A percentile compares a stretch with the other conserved stretches of the same genome.
phyloP scores from a whole-genome alignment of 2,329 filamentous ascomycete genomes.

The Emergomyces africanus region DNA sequence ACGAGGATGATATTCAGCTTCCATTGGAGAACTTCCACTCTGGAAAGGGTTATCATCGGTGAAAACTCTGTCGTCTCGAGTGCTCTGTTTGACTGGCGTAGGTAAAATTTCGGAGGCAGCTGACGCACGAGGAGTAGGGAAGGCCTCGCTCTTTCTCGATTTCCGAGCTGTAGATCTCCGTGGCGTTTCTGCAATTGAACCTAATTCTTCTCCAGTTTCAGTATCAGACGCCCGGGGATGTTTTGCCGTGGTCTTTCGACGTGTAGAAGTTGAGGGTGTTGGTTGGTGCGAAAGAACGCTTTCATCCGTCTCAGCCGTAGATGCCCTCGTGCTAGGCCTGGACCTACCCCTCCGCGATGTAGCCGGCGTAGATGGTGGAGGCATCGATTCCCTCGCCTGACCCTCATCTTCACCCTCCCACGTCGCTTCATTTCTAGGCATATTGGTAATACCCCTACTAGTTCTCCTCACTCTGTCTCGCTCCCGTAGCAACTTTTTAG shows the following conservation, averaged over 20 bases:
- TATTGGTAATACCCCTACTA: slow-evolving; percentile 67
- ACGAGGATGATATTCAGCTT: slow-evolving; percentile 34
- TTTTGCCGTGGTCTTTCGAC: slow-evolving; percentile 40
- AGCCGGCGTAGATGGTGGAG: slow-evolving; percentile 36
- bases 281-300: slow-evolving; percentile 17
- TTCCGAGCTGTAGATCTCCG: slow-evolving; percentile 38
- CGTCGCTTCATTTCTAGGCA: slow-evolving; percentile 45
- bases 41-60: slow-evolving; percentile 90
- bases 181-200: slow-evolving; percentile 19
- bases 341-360: slow-evolving; percentile 39
- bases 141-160: slow-evolving; percentile 36
- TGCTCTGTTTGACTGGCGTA: slow-evolving; percentile 32
- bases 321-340: slow-evolving; percentile 37
- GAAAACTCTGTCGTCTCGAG: slow-evolving; percentile 50
- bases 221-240: slow-evolving; percentile 41
- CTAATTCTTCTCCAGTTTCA: slow-evolving; percentile 36
- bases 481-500: slow-evolving; percentile 60
- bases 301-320: slow-evolving; percentile 25
- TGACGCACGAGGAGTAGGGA: slow-evolving; percentile 17
- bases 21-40: slow-evolving; percentile 59
- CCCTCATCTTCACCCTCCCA: slow-evolving; percentile 49
- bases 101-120: slow-evolving; percentile 20
- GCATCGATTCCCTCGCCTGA: slow-evolving; percentile 44
- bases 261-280: slow-evolving; percentile 33
- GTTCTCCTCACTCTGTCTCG: slow-evolving; percentile 72